Evolutionary conservation across 1,284 basidiomycete genomes (phyloP).

Genomic region (Puccinia novopanici): DNA sequence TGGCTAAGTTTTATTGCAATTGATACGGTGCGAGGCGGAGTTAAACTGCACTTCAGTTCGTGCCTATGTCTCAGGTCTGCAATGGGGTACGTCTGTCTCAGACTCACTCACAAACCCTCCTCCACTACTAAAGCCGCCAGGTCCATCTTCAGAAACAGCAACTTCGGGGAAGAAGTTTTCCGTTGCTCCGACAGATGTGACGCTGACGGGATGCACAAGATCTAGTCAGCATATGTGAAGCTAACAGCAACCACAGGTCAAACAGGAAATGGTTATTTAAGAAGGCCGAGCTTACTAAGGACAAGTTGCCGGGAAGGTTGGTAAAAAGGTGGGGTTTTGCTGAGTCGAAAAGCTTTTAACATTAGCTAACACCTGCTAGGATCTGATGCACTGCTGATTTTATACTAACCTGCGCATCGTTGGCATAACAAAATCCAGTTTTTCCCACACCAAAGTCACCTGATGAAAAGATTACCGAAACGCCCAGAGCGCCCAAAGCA

Average conservation of each 20-base stretch:
- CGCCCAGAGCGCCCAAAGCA: conserved; percentile 60
- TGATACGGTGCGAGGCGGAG: conserved; percentile 33
- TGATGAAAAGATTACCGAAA: conserved; percentile 61
- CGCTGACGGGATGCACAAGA: neutral
- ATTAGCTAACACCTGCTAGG: neutral
- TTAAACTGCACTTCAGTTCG: conserved; percentile 3
- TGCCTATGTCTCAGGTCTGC: neutral
- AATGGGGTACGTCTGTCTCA: neutral
- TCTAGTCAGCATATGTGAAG: neutral
- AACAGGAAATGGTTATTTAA: neutral
- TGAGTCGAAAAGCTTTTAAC: neutral
- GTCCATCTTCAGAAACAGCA: conserved; percentile 45
- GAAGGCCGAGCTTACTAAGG: conserved; percentile 41
- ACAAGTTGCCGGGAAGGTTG: conserved; percentile 46
- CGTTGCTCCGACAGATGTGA: conserved; percentile 56
- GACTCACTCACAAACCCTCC: conserved; percentile 46
- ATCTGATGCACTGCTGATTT: neutral
- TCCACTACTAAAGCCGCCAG: conserved; percentile 42
- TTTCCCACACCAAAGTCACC: conserved; percentile 56
- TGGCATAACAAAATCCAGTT: conserved; percentile 30
- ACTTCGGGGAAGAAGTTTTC: conserved; percentile 57
- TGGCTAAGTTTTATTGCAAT: conserved; percentile 29
- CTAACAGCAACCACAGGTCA: neutral
- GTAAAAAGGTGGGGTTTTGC: conserved; percentile 29
- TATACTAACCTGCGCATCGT: conserved; percentile 22